Evolutionary conservation across 164 flowering plant genomes (phyloP).

Genomic region (Magnolia sinica): DNA sequence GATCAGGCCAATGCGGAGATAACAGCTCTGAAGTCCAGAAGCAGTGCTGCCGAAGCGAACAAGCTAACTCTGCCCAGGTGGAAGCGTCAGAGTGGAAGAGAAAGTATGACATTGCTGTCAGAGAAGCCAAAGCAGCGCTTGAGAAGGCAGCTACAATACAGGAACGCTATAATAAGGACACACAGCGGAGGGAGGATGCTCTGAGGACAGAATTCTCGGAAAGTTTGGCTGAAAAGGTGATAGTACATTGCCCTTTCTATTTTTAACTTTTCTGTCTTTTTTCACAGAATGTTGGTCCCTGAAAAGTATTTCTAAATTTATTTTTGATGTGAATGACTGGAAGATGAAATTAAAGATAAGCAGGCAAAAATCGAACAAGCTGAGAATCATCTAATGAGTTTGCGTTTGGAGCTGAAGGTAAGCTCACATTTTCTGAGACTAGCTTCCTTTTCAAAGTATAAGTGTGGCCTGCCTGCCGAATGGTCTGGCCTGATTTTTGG

Average conservation of each 20-base stretch:
- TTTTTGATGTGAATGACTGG: conserved; percentile 41
- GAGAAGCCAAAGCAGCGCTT: conserved; percentile 84
- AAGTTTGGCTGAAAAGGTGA: conserved; percentile 70
- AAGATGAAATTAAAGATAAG: conserved; percentile 73
- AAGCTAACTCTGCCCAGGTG: conserved; percentile 78
- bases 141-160: conserved; percentile 88
- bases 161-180: conserved; percentile 62
- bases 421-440: conserved; percentile 6
- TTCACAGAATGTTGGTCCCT: background rate
- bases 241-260: background rate
- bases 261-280: background rate
- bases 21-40: conserved; percentile 63
- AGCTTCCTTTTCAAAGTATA: background rate
- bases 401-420: conserved; percentile 76
- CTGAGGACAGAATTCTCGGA: conserved; percentile 65
- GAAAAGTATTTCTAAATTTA: background rate
- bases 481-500: background rate
- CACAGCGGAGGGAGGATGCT: conserved; percentile 77
- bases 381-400: conserved; percentile 75
- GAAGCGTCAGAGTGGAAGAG: conserved; percentile 95
- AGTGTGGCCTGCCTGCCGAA: background rate
- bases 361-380: conserved; percentile 62
- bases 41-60: conserved; percentile 86
- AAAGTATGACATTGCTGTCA: conserved; percentile 76
- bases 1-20: conserved; percentile 67